Conservation (phyloP, 129 eudicot species). For the Flaveria bidentis region DNA sequence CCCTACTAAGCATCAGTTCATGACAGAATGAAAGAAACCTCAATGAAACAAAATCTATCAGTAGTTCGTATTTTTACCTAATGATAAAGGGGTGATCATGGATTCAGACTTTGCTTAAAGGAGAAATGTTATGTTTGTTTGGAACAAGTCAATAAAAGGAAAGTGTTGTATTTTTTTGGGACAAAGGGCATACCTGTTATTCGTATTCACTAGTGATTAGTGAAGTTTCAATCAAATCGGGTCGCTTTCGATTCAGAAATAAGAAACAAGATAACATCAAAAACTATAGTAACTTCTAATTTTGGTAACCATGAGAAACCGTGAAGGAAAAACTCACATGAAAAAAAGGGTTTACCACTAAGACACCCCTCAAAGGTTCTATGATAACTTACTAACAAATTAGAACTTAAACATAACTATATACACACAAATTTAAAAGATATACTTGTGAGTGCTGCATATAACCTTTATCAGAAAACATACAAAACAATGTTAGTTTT, state of each 20-base stretch:
- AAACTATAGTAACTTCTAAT: neutral
- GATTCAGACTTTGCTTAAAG: neutral
- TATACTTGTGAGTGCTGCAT: neutral
- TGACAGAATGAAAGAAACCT: neutral
- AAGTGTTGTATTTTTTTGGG: constrained; percentile 11
- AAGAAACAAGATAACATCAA: constrained; percentile 6
- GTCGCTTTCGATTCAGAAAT: neutral
- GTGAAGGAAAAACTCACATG: neutral
- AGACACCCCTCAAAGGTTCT: neutral
- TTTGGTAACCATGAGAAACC: neutral
- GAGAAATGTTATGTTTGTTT: neutral
- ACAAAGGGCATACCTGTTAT: neutral
- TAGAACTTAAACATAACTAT: neutral
- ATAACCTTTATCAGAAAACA: constrained; percentile 4
- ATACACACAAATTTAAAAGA: neutral
- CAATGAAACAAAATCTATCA: neutral
- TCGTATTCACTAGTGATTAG: neutral
- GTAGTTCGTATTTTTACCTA: neutral
- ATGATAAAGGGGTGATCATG: neutral
- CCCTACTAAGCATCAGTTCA: neutral
- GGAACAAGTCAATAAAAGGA: neutral
- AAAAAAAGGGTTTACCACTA: neutral
- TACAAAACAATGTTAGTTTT: constrained; percentile 40
- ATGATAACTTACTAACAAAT: constrained; percentile 3
- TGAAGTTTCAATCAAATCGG: constrained; percentile 6